A percentile compares a stretch with the other conserved stretches of the same genome.
Evolutionary conservation across 2,329 filamentous ascomycete genomes (phyloP).

Genomic region (Emergomyces orientalis): DNA sequence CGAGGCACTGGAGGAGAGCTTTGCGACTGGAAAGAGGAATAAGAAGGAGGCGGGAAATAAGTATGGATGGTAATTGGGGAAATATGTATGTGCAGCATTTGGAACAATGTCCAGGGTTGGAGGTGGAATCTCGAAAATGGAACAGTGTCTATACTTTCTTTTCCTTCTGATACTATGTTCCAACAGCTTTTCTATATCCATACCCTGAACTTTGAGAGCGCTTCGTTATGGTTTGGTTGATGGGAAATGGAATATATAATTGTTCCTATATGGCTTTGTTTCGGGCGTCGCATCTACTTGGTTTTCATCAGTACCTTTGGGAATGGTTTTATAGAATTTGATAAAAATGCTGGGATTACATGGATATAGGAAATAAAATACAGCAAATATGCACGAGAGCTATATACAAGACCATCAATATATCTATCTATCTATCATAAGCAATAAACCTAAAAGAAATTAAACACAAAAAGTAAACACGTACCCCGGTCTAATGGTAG

Average conservation of each 20-base stretch:
- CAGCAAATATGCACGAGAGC: neutral
- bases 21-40: constrained; percentile 69
- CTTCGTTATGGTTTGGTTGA: neutral
- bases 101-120: neutral
- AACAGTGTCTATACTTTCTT: neutral
- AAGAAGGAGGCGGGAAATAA: constrained; percentile 69
- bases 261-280: neutral
- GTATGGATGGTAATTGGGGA: constrained; percentile 62
- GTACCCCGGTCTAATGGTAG: neutral
- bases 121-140: neutral
- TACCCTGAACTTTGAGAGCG: neutral
- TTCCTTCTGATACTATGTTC: neutral
- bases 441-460: too few species aligned
- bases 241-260: neutral
- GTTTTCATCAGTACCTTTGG: neutral
- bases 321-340: neutral
- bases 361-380: neutral
- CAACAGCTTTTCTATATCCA: neutral
- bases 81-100: neutral
- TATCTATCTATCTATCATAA: neutral
- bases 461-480: neutral
- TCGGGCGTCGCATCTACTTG: neutral
- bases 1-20: constrained; percentile 85
- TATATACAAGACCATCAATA: constrained; percentile 2
- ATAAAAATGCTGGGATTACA: neutral